Evolutionary conservation across 345 rosid species (phyloP), one percentile per base, ranked within the genome.

Genomic region (Aethionema arabicum): DNA sequence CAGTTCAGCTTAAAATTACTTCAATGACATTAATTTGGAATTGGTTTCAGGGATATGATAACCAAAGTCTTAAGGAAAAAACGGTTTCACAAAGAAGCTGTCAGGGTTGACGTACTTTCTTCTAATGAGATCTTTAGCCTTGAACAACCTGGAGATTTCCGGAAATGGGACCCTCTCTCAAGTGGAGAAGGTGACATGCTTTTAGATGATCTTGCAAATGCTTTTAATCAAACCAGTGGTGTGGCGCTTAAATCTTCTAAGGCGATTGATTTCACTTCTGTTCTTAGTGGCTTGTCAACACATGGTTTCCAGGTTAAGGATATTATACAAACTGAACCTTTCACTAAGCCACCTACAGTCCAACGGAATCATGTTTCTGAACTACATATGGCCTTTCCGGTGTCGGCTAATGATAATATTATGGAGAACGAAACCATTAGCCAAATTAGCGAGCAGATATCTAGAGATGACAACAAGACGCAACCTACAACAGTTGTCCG

Each of bases 91-190:
- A 90, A 90, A 76, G 92, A 85, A 60, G 69, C 88, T 63, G 78
- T 90, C 6, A 84, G 76, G 70, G 79, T 84, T 58, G 97, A 92
- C 52, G 56, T 60, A 37, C 64, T 75, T 63, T 67, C 86, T 51
- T 62, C 80, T 35, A 65, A 40, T 56, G 79, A 66, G 67, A 61
- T 61, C n/a, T 66, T 54, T 36, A 80, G 74, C 58, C 48, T 78
- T 15, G 71, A 66, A 13, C 61, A 69, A 65, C 76, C 86, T 55
- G 70, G 45, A 11, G 85, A 83, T 73, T 77, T 78, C 78, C 77
- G 78, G 70, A 85, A 78, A 49, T 90, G 96, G 95, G 99, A 93
- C 72, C 92, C 90, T 8, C 75, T 85, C 50, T 84, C 96, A n/a
- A 84, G 86, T 21, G 96, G 96, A 32, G 90, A 82, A 63, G 97